These are phyloP conservation scores for Golubevia sp. DNA, from an alignment of 1,284 basidiomycete genomes.

Conservation along the genomic window DNA sequence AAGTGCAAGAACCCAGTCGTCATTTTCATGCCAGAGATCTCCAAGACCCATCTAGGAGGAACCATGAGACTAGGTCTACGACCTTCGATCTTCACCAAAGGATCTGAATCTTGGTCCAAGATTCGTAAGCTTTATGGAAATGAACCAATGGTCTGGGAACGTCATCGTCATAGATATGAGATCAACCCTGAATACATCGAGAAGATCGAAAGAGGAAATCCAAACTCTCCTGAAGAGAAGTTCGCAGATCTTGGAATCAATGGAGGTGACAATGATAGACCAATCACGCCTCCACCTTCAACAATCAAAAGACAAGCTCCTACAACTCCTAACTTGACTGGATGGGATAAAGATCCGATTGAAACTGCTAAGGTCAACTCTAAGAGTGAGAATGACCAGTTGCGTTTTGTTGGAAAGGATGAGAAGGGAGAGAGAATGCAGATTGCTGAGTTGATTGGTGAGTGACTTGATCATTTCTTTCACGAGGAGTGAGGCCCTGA, in stretches of 20 bases:
- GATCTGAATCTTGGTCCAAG: slow-evolving; percentile 67
- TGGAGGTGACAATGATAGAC: slow-evolving; percentile 67
- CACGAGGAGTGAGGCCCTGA: background rate
- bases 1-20: slow-evolving; percentile 73
- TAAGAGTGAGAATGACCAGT: slow-evolving; percentile 29
- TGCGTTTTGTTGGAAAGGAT: slow-evolving; percentile 83
- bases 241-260: too few species aligned
- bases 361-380: background rate
- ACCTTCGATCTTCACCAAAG: slow-evolving; percentile 77
- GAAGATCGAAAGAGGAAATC: slow-evolving; percentile 66
- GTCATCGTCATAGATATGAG: slow-evolving; percentile 96
- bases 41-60: slow-evolving; percentile 95
- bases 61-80: slow-evolving; percentile 96
- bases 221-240: too few species aligned
- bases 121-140: slow-evolving; percentile 84
- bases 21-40: slow-evolving; percentile 99
- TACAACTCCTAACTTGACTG: too few species aligned
- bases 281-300: slow-evolving; percentile 15
- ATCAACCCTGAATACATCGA: slow-evolving; percentile 89
- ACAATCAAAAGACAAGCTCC: slow-evolving; percentile 11
- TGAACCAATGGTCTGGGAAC: slow-evolving; percentile 84
- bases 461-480: too few species aligned
- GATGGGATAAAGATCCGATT: too few species aligned
- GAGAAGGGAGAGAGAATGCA: slow-evolving; percentile 98
- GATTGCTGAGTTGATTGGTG: slow-evolving; percentile 74